phyloP scores from a whole-genome alignment of 1,284 basidiomycete genomes.

The Leccinum griseonigrum region DNA sequence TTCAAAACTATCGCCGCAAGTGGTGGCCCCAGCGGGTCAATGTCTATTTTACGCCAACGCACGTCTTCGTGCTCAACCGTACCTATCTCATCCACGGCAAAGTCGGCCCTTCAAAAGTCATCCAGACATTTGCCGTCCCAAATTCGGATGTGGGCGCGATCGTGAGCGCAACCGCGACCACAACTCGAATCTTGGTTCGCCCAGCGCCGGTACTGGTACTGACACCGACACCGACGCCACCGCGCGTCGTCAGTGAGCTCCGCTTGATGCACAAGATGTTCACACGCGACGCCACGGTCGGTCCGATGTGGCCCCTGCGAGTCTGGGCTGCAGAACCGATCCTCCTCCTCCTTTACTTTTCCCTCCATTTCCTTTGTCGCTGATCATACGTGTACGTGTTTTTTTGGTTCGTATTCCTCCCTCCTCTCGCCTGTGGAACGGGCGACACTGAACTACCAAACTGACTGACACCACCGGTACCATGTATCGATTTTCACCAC shows the following conservation, averaged over 20 bases:
- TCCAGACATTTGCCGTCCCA: constrained; percentile 21
- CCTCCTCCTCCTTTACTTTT: too few species aligned
- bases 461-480: too few species aligned
- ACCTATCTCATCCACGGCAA: background rate
- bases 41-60: constrained; percentile 6
- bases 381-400: too few species aligned
- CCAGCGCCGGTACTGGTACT: background rate
- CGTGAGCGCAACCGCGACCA: background rate
- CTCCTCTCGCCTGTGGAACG: too few species aligned
- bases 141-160: background rate
- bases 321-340: too few species aligned
- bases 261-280: constrained; percentile 21
- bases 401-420: too few species aligned
- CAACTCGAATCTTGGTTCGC: background rate
- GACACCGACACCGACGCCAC: background rate
- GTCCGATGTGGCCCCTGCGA: constrained; percentile 9
- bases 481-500: too few species aligned
- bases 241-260: constrained; percentile 10
- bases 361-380: too few species aligned
- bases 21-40: constrained; percentile 18
- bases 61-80: background rate
- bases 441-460: too few species aligned
- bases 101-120: constrained; percentile 12
- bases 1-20: constrained; percentile 6
- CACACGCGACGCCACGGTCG: background rate